phyloP scores from a whole-genome alignment of 2,329 filamentous ascomycete genomes.

The Trichoderma sp. region DNA sequence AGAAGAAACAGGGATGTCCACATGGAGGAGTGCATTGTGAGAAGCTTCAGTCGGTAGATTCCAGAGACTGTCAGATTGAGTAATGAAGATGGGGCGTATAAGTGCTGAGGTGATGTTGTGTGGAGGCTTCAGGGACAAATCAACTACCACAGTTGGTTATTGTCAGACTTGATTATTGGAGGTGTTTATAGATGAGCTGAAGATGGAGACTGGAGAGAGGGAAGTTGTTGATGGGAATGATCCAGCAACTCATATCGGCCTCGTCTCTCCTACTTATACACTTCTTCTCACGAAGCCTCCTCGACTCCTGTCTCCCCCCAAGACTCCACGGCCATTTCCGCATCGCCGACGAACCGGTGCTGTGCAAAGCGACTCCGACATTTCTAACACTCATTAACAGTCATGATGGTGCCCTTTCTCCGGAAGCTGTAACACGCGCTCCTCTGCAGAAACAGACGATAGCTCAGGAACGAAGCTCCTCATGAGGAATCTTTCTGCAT shows the following conservation, averaged over 20 bases:
- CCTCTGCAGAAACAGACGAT: not conserved
- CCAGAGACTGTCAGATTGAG: not conserved
- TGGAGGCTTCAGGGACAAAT: not conserved
- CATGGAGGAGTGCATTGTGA: conserved; percentile 18
- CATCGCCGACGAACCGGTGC: not conserved
- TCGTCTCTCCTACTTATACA: conserved; percentile 6
- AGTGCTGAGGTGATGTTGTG: not conserved
- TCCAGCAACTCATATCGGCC: not conserved
- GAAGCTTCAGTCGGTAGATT: not conserved
- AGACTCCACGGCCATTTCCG: not conserved
- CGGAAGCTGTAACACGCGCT: not conserved
- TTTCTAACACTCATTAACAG: not conserved
- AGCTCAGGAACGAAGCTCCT: not conserved
- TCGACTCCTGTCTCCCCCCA: not conserved
- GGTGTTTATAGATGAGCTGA: not conserved
- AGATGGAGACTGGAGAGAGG: not conserved
- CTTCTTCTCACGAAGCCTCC: not conserved
- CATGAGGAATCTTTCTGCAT: conserved; percentile 19
- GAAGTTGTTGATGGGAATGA: not conserved
- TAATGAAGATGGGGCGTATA: not conserved
- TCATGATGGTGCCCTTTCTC: not conserved
- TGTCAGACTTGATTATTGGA: not conserved
- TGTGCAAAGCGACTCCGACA: not conserved
- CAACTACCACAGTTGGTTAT: not conserved
- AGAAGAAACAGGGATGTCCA: conserved; percentile 11